These are phyloP conservation scores for Phytophthora aleatoria DNA, from an alignment of 352 stramenopile genomes.

Conservation along the genomic window DNA sequence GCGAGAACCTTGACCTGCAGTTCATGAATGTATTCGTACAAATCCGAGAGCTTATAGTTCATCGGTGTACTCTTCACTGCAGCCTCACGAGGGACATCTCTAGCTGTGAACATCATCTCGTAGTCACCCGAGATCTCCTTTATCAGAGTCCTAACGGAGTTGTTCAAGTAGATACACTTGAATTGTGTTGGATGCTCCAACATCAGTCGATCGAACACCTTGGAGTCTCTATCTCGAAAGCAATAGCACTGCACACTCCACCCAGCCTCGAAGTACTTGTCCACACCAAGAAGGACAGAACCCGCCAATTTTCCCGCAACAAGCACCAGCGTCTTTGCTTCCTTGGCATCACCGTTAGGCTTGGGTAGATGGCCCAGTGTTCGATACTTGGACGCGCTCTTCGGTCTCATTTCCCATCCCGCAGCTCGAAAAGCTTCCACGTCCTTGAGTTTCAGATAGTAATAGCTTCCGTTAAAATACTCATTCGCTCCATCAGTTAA, in stretches of 20 bases:
- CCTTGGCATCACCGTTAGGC: conserved; percentile 1
- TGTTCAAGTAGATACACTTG: conserved; percentile 24
- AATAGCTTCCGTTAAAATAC: conserved; percentile 25
- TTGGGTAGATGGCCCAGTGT: conserved; percentile 31
- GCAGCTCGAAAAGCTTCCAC: conserved; percentile 23
- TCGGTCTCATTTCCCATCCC: conserved; percentile 28
- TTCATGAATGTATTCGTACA: conserved; percentile 25
- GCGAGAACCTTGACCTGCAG: conserved; percentile 18
- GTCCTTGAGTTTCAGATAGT: conserved; percentile 20
- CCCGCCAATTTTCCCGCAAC: conserved; percentile 19
- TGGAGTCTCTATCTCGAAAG: conserved; percentile 18
- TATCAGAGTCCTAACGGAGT: conserved; percentile 15
- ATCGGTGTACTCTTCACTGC: not conserved
- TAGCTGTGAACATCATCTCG: conserved; percentile 13
- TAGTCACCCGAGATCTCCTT: conserved; percentile 18
- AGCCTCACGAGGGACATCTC: not conserved
- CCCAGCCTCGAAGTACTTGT: conserved; percentile 27
- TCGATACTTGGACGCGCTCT: conserved; percentile 23
- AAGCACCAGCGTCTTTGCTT: conserved; percentile 21
- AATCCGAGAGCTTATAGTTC: conserved; percentile 13
- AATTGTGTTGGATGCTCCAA: conserved; percentile 14
- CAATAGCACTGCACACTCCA: conserved; percentile 31
- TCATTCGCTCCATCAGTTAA: conserved; percentile 9
- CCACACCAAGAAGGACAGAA: conserved; percentile 18
- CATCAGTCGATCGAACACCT: conserved; percentile 14